Base-by-base conservation (phyloP, 208 protist species). In the Angomonas deanei region DNA sequence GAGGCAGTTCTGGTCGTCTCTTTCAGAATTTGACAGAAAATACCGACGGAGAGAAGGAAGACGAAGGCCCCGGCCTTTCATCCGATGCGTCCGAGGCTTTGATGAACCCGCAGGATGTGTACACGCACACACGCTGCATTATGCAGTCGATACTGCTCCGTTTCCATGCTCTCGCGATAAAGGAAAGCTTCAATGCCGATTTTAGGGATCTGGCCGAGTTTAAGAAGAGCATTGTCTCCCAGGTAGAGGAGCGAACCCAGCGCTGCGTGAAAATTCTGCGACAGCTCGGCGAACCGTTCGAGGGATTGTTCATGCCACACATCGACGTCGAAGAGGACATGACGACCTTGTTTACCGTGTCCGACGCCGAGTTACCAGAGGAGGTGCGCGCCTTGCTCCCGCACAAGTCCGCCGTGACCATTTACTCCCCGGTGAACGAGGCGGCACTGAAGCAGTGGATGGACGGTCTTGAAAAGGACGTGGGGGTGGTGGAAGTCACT, bases 391-490 rank as follows among this genome's bases (percentile, higher is more conserved):
- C 72, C 19, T 67, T 89, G 11, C 80, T 84, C 32, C 42, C 63
- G 3, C 66, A 74, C 24, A 65, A 66, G 11, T 38, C 64, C 21
- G 56, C 55, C 21, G 33, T 58, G 2, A 68, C 33, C 6, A 63
- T 77, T 27, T 72, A 70, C 47, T 84, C 78, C 4, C 74, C 82
- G 6, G 64, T 73, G 19, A 79, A 86, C 56, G 86, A 97, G 67
- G 80, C 77, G 15, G 92, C 87, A 0, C 70, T 97, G 28, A 80
- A 84, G 33, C 68, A 86, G 23, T 94, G 88, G 92, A 97, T 97
- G 92, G 87, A 94, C 57, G 87, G 89, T 49, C 85, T 97, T 23
- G 89, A 96, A 55, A 88, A 91, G 69, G 92, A 90, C 21, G 78
- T 83, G 48, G 75, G 82, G 62, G 75, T 79, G 4, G 32, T 92